These are phyloP conservation scores for Fimicolochytrium jonesii DNA, from an alignment of 192 early-diverging fungal species.

Conservation along the genomic window DNA sequence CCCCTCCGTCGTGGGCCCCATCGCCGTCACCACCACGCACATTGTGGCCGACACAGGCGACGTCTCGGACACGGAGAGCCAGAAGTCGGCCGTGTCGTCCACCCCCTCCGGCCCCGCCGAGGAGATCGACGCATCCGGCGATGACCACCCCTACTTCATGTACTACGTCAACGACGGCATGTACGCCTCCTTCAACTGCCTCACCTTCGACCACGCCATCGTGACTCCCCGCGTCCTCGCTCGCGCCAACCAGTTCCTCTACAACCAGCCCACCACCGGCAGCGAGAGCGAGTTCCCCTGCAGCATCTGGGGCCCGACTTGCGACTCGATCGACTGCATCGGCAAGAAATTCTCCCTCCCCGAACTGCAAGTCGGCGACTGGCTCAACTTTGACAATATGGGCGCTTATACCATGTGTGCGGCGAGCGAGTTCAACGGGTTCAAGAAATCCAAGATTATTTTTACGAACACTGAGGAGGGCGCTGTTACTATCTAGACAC, in stretches of 20 bases:
- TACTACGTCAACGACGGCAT: conserved; percentile 99
- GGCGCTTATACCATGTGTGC: conserved; percentile 96
- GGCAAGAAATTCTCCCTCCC: conserved; percentile 63
- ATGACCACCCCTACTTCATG: conserved; percentile 58
- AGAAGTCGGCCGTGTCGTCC: background rate
- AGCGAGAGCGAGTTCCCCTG: conserved; percentile 49
- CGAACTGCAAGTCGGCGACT: conserved; percentile 88
- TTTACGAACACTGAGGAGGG: conserved; percentile 73
- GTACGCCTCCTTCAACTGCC: conserved; percentile 98
- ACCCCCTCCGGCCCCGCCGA: conserved; percentile 3
- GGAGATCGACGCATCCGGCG: conserved; percentile 9
- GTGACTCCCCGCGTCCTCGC: conserved; percentile 68
- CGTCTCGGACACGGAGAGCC: background rate
- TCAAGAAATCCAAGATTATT: conserved; percentile 74
- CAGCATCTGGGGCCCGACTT: conserved; percentile 96
- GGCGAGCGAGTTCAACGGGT: conserved; percentile 60
- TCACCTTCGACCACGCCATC: conserved; percentile 92
- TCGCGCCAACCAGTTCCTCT: conserved; percentile 40
- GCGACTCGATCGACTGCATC: conserved; percentile 97
- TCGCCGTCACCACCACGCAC: too few relatives aligned
- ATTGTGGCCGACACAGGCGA: conserved; percentile 4
- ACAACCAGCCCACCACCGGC: background rate
- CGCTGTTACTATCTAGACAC: background rate
- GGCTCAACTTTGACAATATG: conserved; percentile 94
- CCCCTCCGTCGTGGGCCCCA: background rate